These are phyloP conservation scores for Butyriboletus loyo DNA, from an alignment of 768 basidiomycete genomes.

Conservation along the genomic window DNA sequence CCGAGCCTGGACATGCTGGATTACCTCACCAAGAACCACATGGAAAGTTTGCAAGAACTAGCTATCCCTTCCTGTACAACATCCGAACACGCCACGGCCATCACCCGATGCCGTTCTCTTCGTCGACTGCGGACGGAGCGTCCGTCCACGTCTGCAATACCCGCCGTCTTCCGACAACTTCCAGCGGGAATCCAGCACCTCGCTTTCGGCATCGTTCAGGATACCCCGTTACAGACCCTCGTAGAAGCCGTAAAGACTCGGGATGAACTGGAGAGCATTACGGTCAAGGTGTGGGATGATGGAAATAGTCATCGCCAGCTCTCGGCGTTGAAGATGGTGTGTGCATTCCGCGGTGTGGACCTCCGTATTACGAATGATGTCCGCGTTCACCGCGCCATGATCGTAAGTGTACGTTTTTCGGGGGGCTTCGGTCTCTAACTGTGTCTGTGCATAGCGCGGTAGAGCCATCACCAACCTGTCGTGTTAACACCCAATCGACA, in stretches of 20 bases:
- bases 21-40: conserved; percentile 50
- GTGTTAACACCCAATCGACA: conserved; percentile 17
- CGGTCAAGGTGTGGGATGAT: conserved; percentile 52
- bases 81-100: conserved; percentile 43
- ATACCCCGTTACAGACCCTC: conserved; percentile 52
- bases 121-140: conserved; percentile 56
- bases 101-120: conserved; percentile 49
- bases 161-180: conserved; percentile 45
- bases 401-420: conserved; percentile 38
- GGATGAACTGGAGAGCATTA: conserved; percentile 45
- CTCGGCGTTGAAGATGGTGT: conserved; percentile 56
- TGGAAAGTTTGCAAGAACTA: conserved; percentile 49
- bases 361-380: conserved; percentile 52
- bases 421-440: conserved; percentile 12
- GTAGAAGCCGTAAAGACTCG: conserved; percentile 51
- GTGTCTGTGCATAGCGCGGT: conserved; percentile 19
- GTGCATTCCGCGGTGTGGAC: conserved; percentile 59
- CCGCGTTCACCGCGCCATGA: conserved; percentile 47
- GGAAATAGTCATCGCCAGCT: conserved; percentile 51
- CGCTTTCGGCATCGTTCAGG: conserved; percentile 58
- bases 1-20: conserved; percentile 55
- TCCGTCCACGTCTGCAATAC: conserved; percentile 38
- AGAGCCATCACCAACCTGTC: conserved; percentile 9
- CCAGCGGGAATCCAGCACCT: conserved; percentile 52
- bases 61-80: conserved; percentile 54